These are phyloP conservation scores for Kwoniella bestiolae DNA, from an alignment of 768 basidiomycete species.

Conservation along the genomic window DNA sequence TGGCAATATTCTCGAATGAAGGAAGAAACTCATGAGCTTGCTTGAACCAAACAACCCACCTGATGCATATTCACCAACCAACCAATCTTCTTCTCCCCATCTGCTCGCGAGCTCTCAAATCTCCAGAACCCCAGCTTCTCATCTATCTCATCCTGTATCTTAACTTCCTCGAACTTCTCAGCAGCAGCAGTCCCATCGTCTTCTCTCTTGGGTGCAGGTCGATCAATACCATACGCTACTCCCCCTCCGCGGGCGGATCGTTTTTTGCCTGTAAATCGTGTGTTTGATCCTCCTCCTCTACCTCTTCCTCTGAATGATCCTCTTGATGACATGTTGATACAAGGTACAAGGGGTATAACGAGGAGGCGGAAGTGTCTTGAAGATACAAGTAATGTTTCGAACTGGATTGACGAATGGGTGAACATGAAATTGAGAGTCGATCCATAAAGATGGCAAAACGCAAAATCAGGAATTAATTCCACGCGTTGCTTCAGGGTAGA, in stretches of 20 bases:
- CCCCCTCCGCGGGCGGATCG: conserved; percentile 59
- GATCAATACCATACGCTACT: conserved; percentile 50
- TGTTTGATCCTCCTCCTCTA: conserved; percentile 48
- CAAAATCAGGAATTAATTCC: conserved; percentile 8
- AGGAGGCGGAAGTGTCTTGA: not conserved
- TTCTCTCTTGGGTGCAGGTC: conserved; percentile 67
- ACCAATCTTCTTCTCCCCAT: conserved; percentile 73
- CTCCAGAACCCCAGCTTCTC: conserved; percentile 87
- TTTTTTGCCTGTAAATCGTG: conserved; percentile 52
- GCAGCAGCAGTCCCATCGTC: conserved; percentile 87
- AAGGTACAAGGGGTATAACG: not conserved
- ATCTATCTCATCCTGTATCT: conserved; percentile 81
- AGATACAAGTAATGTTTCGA: not conserved
- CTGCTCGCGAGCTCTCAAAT: conserved; percentile 65
- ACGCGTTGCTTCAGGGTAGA: conserved; percentile 6
- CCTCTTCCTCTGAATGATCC: conserved; percentile 34
- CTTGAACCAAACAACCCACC: conserved; percentile 62
- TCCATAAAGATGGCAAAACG: conserved; percentile 18
- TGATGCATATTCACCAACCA: conserved; percentile 99
- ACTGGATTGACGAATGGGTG: not conserved
- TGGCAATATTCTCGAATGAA: no score
- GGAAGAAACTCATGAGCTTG: no score
- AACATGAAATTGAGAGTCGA: not conserved
- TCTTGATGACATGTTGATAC: conserved; percentile 19
- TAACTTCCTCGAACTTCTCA: conserved; percentile 81